Base-by-base conservation (phyloP, 2,329 filamentous ascomycete genomes). In the Akanthomyces muscarius region DNA sequence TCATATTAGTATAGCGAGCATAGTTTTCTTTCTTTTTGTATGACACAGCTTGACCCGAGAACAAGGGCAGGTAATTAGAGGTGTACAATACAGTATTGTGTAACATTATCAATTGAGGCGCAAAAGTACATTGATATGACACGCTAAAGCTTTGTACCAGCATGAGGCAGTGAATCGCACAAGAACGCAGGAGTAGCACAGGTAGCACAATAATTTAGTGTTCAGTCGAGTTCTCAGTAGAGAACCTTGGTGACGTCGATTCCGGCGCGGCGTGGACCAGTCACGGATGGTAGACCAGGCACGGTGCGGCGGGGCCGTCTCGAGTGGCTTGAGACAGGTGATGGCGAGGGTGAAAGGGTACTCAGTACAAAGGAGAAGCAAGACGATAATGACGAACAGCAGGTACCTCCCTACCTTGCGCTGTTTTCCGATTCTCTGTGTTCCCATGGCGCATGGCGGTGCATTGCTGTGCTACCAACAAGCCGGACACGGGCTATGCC, bases 1-100 rank as follows among this genome's bases (percentile, higher is more conserved):
- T 52, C 6, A 44, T 33, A 61, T 7, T 36, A 38, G 28, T 38
- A 47, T 36, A 61, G 58, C 58, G 58, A 61, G 50, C 50, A 53
- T 52, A 21, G 11, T 33, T 61, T 47, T 30, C 45, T 50, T 42
- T 33, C 5, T 45, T 36, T 23, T 47, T 53, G 11, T 33, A 13
- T 54, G 2, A 4, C 13, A 21, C 23, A 5, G 4, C 11, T 14
- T 25, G 38, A 14, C 36, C 13, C 42, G 42, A n/a, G 18, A 48
- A 30, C 6, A 16, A 44, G 36, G 13, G 8, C 3, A 4, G 42
- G 11, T 36, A 11, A n/a, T 25, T 36, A 23, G 18, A 57, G 13
- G 28, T 57, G 54, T 57, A 57, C 6, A 38, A 16, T 23, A 57
- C 42, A 36, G 8, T 36, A 36, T 7, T 11, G 33, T 11, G 7